Conservation (phyloP, 2,329 filamentous ascomycete genomes). For the Monosporascus sp. region DNA sequence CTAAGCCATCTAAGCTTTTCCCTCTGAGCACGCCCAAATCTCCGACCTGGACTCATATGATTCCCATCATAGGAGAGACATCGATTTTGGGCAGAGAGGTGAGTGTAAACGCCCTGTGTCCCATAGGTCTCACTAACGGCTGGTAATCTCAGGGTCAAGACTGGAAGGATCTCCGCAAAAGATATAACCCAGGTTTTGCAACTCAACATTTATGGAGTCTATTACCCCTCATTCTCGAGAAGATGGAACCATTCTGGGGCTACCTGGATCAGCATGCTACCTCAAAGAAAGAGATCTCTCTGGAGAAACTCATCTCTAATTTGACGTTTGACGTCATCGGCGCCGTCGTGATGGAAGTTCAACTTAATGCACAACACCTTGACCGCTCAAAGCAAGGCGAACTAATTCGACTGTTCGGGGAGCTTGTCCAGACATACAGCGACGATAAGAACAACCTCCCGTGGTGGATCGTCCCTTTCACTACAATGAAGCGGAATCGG, state of each 20-base stretch:
- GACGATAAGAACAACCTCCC: slow-evolving; percentile 14
- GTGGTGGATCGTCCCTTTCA: slow-evolving; percentile 14
- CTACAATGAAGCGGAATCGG: slow-evolving; percentile 3
- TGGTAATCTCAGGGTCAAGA: slow-evolving; percentile 15
- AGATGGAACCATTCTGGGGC: slow-evolving; percentile 24
- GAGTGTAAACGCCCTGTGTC: slow-evolving; percentile 10
- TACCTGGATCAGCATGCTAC: slow-evolving; percentile 25
- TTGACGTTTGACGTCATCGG: slow-evolving; percentile 37
- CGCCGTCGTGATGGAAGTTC: slow-evolving; percentile 27
- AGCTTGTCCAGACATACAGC: slow-evolving; percentile 21
- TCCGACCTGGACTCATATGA: slow-evolving; percentile 11
- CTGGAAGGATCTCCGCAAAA: slow-evolving; percentile 29
- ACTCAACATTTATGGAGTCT: slow-evolving; percentile 32
- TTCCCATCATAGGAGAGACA: slow-evolving; percentile 10
- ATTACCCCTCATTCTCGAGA: slow-evolving; percentile 31
- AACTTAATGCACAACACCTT: slow-evolving; percentile 27
- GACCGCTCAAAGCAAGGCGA: slow-evolving; percentile 21
- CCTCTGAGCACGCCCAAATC: slow-evolving; percentile 13
- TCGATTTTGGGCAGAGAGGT: slow-evolving; percentile 12
- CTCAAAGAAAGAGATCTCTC: slow-evolving; percentile 20
- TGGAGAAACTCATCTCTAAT: slow-evolving; percentile 21
- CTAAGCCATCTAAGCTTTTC: slow-evolving; percentile 11
- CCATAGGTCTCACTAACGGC: slow-evolving; percentile 11
- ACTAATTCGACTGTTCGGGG: slow-evolving; percentile 24
- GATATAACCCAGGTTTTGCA: slow-evolving; percentile 33